phyloP scores from a whole-genome alignment of 805 yeast species.

The Danielozyma ontarioensis region DNA sequence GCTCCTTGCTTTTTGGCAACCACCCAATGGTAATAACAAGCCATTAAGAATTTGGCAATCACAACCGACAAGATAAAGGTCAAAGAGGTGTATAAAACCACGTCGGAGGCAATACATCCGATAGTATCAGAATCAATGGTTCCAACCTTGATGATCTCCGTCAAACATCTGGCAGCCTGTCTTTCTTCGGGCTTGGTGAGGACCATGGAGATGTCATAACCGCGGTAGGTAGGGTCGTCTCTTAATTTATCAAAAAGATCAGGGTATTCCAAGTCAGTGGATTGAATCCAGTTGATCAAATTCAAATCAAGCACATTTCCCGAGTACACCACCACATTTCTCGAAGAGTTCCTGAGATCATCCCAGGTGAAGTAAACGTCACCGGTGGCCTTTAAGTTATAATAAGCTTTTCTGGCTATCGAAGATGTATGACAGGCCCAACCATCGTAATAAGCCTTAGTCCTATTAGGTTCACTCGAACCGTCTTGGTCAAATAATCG shows the following conservation, averaged over 20 bases:
- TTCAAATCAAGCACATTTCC: slow-evolving; percentile 85
- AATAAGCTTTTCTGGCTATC: slow-evolving; percentile 64
- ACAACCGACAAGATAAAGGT: slow-evolving; percentile 83
- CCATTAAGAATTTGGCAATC: slow-evolving; percentile 69
- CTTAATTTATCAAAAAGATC: slow-evolving; percentile 59
- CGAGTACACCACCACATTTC: slow-evolving; percentile 82
- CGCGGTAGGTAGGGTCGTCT: slow-evolving; percentile 50
- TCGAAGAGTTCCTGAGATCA: slow-evolving; percentile 59
- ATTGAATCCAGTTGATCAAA: slow-evolving; percentile 69
- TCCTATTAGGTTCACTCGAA: slow-evolving; percentile 58
- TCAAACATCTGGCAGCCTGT: slow-evolving; percentile 71
- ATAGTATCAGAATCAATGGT: slow-evolving; percentile 81
- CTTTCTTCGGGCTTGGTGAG: slow-evolving; percentile 64
- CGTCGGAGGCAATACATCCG: slow-evolving; percentile 89
- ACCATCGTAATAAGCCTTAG: slow-evolving; percentile 65
- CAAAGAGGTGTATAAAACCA: slow-evolving; percentile 76
- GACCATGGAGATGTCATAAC: slow-evolving; percentile 77
- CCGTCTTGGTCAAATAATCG: slow-evolving; percentile 67
- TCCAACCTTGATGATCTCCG: slow-evolving; percentile 86
- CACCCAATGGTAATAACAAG: slow-evolving; percentile 86
- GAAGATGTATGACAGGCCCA: slow-evolving; percentile 87
- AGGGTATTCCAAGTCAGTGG: slow-evolving; percentile 69
- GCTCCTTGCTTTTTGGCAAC: slow-evolving; percentile 77
- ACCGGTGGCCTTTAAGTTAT: slow-evolving; percentile 53
- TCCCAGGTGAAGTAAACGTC: slow-evolving; percentile 90